These are phyloP conservation scores for Plasmodium coatneyi DNA, from an alignment of 169 alveolate genomes.

Conservation along the genomic window DNA sequence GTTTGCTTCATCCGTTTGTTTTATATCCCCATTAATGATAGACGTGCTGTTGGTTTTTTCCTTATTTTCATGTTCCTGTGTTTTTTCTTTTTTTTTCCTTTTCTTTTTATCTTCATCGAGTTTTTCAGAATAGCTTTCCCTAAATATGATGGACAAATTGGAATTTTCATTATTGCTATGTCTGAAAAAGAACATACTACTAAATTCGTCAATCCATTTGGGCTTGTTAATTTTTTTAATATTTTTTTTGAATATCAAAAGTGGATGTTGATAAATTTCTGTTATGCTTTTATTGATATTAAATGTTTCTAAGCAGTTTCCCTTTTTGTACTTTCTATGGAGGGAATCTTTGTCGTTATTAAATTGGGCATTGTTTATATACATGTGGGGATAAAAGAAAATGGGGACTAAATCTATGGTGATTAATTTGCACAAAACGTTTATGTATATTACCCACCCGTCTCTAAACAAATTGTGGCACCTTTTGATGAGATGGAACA, in stretches of 20 bases:
- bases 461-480: conserved; percentile 65
- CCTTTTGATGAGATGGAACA: conserved; percentile 64
- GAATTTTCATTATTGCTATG: conserved; percentile 46
- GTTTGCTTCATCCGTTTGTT: conserved; percentile 2
- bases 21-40: not conserved
- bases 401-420: conserved; percentile 59
- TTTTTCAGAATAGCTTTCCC: conserved; percentile 37
- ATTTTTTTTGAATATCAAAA: conserved; percentile 57
- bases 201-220: conserved; percentile 74
- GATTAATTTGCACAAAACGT: conserved; percentile 36
- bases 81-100: conserved; percentile 27
- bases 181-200: conserved; percentile 67
- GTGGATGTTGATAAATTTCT: conserved; percentile 62
- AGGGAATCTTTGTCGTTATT: conserved; percentile 51
- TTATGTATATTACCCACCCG: conserved; percentile 62
- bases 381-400: conserved; percentile 59
- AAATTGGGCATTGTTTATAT: conserved; percentile 49
- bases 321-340: conserved; percentile 27
- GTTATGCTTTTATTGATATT: conserved; percentile 62
- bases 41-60: not conserved
- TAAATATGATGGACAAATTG: conserved; percentile 37
- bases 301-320: conserved; percentile 62
- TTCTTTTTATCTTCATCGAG: conserved; percentile 50
- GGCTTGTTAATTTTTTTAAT: conserved; percentile 63
- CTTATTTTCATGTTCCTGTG: conserved; percentile 1